A percentile compares a stretch with the other conserved stretches of the same genome.
These are phyloP conservation scores for Polysphondylium violaceum DNA, from an alignment of 78 protist genomes.

Conservation along the genomic window DNA sequence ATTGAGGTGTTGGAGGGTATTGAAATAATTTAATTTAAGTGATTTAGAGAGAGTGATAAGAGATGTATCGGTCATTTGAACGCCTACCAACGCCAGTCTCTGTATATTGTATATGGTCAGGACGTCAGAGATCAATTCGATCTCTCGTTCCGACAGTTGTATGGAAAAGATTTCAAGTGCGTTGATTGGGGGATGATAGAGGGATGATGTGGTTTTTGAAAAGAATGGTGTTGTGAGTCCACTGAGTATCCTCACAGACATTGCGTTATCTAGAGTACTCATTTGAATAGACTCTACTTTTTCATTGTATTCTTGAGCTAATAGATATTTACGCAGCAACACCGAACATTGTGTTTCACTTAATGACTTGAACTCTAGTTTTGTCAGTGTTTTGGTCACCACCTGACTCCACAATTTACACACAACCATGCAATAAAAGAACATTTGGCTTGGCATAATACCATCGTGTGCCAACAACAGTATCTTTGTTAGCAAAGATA, in stretches of 20 bases:
- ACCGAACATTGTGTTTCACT: not conserved
- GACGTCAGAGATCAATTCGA: constrained; percentile 17
- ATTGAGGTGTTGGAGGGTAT: constrained; percentile 4
- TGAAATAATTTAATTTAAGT: constrained; percentile 15
- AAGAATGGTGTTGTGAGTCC: constrained; percentile 67
- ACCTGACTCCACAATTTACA: constrained; percentile 39
- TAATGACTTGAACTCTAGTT: not conserved
- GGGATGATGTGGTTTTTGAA: not conserved
- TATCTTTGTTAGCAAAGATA: constrained; percentile 30
- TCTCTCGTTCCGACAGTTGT: constrained; percentile 1
- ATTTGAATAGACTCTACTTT: constrained; percentile 4
- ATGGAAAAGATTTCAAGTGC: constrained; percentile 1
- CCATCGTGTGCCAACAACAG: constrained; percentile 25
- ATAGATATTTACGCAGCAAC: not conserved
- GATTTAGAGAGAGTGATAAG: constrained; percentile 31
- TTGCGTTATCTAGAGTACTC: not conserved
- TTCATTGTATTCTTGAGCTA: constrained; percentile 34
- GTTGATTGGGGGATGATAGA: constrained; percentile 48
- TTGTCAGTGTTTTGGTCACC: constrained; percentile 18
- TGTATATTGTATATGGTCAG: constrained; percentile 28
- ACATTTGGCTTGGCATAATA: constrained; percentile 6
- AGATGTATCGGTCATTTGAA: constrained; percentile 22
- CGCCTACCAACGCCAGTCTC: constrained; percentile 3
- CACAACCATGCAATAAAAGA: constrained; percentile 4
- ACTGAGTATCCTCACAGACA: not conserved